phyloP scores from a whole-genome alignment of 164 flowering plant genomes.

The Tinospora cordifolia region DNA sequence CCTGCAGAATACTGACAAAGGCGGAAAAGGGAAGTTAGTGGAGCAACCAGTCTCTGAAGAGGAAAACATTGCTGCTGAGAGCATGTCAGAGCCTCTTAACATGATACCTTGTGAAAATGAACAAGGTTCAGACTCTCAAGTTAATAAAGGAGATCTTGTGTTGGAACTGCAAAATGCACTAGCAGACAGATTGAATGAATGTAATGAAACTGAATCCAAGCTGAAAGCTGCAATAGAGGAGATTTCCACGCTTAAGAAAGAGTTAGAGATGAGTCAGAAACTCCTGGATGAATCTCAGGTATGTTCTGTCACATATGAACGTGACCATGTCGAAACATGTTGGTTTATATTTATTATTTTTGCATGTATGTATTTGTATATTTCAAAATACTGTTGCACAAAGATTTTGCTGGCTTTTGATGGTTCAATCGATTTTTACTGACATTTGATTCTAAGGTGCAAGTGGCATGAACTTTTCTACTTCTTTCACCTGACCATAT shows the following conservation, averaged over 20 bases:
- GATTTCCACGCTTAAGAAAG: constrained; percentile 48
- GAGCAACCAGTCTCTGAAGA: constrained; percentile 30
- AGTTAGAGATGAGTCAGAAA: constrained; percentile 61
- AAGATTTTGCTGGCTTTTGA: too few species aligned
- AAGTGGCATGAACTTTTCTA: too few species aligned
- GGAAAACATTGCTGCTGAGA: constrained; percentile 44
- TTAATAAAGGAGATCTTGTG: constrained; percentile 25
- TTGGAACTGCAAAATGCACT: constrained; percentile 55
- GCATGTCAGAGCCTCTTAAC: constrained; percentile 36
- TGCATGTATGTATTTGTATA: too few species aligned
- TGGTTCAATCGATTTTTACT: too few species aligned
- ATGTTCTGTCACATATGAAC: constrained; percentile 7
- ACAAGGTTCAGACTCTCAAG: constrained; percentile 29
- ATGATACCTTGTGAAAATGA: constrained; percentile 30
- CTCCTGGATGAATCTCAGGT: constrained; percentile 96
- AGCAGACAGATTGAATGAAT: constrained; percentile 48
- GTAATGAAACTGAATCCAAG: constrained; percentile 53
- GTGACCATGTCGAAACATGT: too few species aligned
- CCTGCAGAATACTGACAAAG: constrained; percentile 30
- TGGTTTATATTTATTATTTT: too few species aligned
- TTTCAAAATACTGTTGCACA: too few species aligned
- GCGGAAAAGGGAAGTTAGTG: constrained; percentile 35
- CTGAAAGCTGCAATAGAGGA: constrained; percentile 64
- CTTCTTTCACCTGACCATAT: too few species aligned
- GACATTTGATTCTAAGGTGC: too few species aligned